phyloP scores from a whole-genome alignment of 2,329 filamentous ascomycete species.

The Cordyceps javanica region DNA sequence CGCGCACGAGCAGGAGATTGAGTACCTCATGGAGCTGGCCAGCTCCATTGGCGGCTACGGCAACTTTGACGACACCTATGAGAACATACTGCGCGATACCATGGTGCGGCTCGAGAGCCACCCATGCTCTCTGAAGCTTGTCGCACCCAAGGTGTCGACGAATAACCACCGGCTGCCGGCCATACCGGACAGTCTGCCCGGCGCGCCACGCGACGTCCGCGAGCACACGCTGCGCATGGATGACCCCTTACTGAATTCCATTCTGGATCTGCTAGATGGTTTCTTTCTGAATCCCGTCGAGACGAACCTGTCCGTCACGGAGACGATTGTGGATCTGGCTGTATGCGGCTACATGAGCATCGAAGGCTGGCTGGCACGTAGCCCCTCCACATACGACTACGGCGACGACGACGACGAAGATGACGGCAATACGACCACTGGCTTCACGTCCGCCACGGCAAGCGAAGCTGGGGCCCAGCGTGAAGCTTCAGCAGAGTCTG shows the following conservation, averaged over 20 bases:
- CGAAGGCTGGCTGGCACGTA: conserved; percentile 83
- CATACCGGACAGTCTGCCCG: conserved; percentile 50
- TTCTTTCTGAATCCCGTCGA: conserved; percentile 92
- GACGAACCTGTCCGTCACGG: conserved; percentile 82
- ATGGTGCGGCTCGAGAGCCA: conserved; percentile 64
- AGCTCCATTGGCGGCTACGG: conserved; percentile 61
- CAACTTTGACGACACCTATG: conserved; percentile 68
- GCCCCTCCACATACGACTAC: conserved; percentile 58
- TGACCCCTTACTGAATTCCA: conserved; percentile 58
- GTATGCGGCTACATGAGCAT: conserved; percentile 79
- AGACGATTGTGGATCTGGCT: conserved; percentile 73
- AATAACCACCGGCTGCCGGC: conserved; percentile 52
- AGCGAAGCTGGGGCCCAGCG: neutral
- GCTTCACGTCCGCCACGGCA: conserved; percentile 1
- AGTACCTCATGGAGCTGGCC: conserved; percentile 63
- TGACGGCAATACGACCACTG: conserved; percentile 17
- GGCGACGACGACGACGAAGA: conserved; percentile 39
- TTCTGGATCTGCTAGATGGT: conserved; percentile 63
- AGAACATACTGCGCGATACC: conserved; percentile 64
- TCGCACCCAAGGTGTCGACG: conserved; percentile 53
- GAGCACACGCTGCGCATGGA: conserved; percentile 56
- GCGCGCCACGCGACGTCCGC: conserved; percentile 54
- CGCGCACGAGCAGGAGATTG: conserved; percentile 68
- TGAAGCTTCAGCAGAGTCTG: neutral
- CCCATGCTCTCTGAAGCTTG: conserved; percentile 63